Base-by-base conservation (phyloP, 768 basidiomycete genomes). In the Podaxis carcinomalis region DNA sequence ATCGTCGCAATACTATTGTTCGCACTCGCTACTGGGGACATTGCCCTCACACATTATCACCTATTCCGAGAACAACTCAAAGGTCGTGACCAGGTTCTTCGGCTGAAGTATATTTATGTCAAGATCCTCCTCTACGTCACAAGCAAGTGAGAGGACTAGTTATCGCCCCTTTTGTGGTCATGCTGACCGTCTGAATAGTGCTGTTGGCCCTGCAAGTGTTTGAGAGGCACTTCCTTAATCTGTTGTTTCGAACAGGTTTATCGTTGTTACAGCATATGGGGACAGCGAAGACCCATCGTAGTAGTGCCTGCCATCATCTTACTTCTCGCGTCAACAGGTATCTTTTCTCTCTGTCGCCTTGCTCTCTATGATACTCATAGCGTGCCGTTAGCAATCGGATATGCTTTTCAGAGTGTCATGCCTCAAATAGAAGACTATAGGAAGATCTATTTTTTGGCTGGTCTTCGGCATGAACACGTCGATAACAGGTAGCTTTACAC, bases 241-340 rank as follows among this genome's bases (percentile, higher is more conserved):
- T 32, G 42, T 7, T 16, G n/a, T 5, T 35, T 16, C 39, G 10
- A 32, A 50, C 23, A 61, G 44, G 50, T 74, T 39, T 76, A 75
- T 60, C 69, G 77, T 37, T 78, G 75, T 55, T 77, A 72, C 61
- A 68, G 74, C 14, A 69, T 77, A 46, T 77, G 77, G 77, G 71
- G 69, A 39, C 67, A 63, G 42, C 69, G 66, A 7, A 70, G 70
- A 59, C 64, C 61, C 35, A 63, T 76, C 21, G 65, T 72, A 6
- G 40, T 71, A 46, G 70, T 65, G 4, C 72, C 75, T 0, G 35
- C 66, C 3, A 47, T 67, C 3, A 47, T 71, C 1, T 54, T 76
- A 19, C 66, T 77, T 16, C 13, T 74, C 10, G 72, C 70, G 9
- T 72, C 70, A 13, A 73, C 76, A 66, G 67, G 77, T 76, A 37